Evolutionary conservation across 2,329 filamentous ascomycete species (phyloP), one percentile per base, ranked within the genome.

Genomic region (Ceratocystis destructans): DNA sequence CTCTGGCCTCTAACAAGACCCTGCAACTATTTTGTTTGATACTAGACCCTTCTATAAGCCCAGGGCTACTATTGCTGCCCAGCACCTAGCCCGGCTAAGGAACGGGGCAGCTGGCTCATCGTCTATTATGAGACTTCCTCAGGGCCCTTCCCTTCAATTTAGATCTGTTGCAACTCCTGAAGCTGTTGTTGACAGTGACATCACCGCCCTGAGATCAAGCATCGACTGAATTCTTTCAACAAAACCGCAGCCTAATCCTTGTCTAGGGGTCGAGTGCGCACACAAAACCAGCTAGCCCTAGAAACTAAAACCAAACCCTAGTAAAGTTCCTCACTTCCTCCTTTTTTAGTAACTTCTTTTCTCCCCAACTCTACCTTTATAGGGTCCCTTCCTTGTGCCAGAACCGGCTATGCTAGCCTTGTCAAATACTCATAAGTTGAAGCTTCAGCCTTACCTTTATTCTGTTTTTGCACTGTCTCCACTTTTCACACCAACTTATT

Each of bases 11-110:
- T 57, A n/a, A 33, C 53, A 57, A 17, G 53, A 28, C 53, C 53
- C 53, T 57, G 53, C 33, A 57, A 57, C 53, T n/a, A 10, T 33
- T n/a, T 17, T 57, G 53, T 57, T 57, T 57, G 53, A 57, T 57
- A 10, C 20, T 20, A 28, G 28, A 22, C 22, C 53, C 53, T 22
- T 31, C 22, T n/a, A 53, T 53, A 53, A 20, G 46, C 20, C 48
- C 12, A 10, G 37, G 48, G n/a, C 28, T 31, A 12, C 4, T 57
- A 57, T 57, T 57, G 17, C 48, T 25, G 48, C 48, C 48, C 17
- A 25, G 48, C n/a, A 20, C 17, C 48, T 12, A 57, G 22, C 12
- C 28, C 12, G 28, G 25, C 28, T 4, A 12, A 20, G 6, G 22
- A 57, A 33, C 53, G 12, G 28, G 53, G 53, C 22, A 33, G 25